These are phyloP conservation scores for Xylariaceae sp. DNA, from an alignment of 2,329 filamentous ascomycete species.

Conservation along the genomic window DNA sequence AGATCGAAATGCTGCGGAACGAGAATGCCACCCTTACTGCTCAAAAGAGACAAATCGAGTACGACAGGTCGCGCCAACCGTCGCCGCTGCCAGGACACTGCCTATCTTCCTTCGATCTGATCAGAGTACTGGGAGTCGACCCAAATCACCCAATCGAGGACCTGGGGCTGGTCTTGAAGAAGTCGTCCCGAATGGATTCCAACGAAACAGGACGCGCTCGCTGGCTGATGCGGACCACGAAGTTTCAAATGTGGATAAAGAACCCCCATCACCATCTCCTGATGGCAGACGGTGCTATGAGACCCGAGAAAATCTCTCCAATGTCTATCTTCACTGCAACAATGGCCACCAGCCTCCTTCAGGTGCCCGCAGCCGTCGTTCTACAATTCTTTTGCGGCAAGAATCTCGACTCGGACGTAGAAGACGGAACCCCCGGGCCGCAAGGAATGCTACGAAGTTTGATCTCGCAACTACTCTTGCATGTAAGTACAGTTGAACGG, in stretches of 20 bases:
- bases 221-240: conserved; percentile 4
- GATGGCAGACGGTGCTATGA: conserved; percentile 2
- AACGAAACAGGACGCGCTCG: conserved; percentile 5
- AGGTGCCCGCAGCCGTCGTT: not conserved
- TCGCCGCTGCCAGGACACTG: not conserved
- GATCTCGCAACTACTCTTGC: conserved; percentile 4
- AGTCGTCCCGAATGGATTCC: conserved; percentile 1
- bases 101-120: not conserved
- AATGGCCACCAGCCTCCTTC: conserved; percentile 1
- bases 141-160: not conserved
- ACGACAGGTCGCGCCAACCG: not conserved
- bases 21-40: conserved; percentile 2
- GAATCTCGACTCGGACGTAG: not conserved
- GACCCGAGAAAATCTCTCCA: conserved; percentile 1
- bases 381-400: conserved; percentile 10
- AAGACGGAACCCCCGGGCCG: not conserved
- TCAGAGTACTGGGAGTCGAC: conserved; percentile 6
- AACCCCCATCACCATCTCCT: not conserved
- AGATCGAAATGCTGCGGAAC: not conserved
- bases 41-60: conserved; percentile 2
- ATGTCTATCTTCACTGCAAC: conserved; percentile 7
- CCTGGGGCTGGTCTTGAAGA: conserved; percentile 2
- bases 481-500: too few relatives aligned
- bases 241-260: conserved; percentile 4
- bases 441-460: conserved; percentile 5